Evolutionary conservation across 2,329 filamentous ascomycete genomes (phyloP), one percentile per base, ranked within the genome.

Genomic region (Geosmithia flava): DNA sequence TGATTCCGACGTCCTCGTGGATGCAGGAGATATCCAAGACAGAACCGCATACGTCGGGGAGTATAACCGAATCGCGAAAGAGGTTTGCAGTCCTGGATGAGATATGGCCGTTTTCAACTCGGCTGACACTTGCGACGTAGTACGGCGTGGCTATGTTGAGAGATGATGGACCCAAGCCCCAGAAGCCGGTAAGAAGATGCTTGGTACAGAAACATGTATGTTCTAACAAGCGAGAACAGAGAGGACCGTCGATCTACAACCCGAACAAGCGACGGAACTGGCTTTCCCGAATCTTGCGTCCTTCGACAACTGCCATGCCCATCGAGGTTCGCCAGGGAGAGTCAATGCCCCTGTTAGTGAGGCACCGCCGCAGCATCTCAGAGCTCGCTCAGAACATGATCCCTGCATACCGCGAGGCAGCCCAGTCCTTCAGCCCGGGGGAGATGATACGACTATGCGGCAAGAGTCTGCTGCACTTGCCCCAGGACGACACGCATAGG

Each of bases 381-480:
- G 76, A 81, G 52, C 56, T 78, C 27, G 72, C 75, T 8, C 55
- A 72, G 30, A 66, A 69, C 42, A 50, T 77, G 11, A 62, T 71
- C 13, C 62, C 68, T 15, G 57, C 59, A 42, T 63, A 61, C 41
- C 71, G 66, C 47, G 72, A 75, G 44, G 62, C 60, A 5, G 58
- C 76, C 20, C 75, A 70, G 54, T 65, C 68, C 42, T 66, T 75
- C 52, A 71, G 74, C 47, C 62, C 85, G 1, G 69, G 75, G 48
- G 71, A 74, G n/a, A 70, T 85, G 54, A 72, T 83, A 17, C 71
- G 78, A 11, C 60, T 84, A 29, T 80, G 78, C 53, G 81, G 81
- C 39, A 78, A 77, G 58, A 81, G 78, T 57, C 62, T 76, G 29
- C 63, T 85, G 45, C 76, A 80, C 54, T 64, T 85, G 8, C 80